Conservation (phyloP, 2,329 filamentous ascomycete genomes). For the Graphium sp. region DNA sequence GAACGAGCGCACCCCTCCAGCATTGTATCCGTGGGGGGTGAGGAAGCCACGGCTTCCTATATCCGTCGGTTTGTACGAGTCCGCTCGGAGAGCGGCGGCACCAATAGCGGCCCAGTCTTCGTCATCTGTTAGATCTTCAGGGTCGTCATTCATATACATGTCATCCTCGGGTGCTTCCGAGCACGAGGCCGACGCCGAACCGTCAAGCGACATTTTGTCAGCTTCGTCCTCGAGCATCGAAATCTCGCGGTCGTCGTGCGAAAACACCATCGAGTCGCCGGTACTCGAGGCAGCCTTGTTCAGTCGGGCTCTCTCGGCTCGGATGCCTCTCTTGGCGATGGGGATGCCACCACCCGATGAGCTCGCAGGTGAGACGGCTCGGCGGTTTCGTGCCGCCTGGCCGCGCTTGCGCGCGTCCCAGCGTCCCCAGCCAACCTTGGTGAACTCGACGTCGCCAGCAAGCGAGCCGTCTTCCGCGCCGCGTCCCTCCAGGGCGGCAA, state of each 20-base stretch:
- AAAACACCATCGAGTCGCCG: constrained; percentile 59
- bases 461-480: constrained; percentile 41
- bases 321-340: constrained; percentile 28
- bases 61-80: constrained; percentile 45
- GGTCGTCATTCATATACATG: constrained; percentile 54
- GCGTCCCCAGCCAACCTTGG: constrained; percentile 93
- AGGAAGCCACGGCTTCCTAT: constrained; percentile 30
- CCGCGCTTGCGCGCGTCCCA: constrained; percentile 76
- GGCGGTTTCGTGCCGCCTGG: constrained; percentile 29
- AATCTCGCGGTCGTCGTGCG: constrained; percentile 49
- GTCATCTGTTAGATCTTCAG: constrained; percentile 79
- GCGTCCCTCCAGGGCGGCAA: constrained; percentile 78
- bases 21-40: constrained; percentile 30
- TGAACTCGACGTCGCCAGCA: constrained; percentile 63
- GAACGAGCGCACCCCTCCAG: constrained; percentile 28
- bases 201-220: constrained; percentile 84
- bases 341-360: constrained; percentile 35
- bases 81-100: constrained; percentile 62
- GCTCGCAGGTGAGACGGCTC: too few species aligned
- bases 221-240: constrained; percentile 70
- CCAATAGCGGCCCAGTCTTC: constrained; percentile 91
- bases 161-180: constrained; percentile 58
- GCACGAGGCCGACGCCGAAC: constrained; percentile 54
- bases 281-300: constrained; percentile 41
- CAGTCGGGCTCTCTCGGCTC: constrained; percentile 29